Percentiles rank a stretch among this genome's conserved stretches.
phyloP scores from a whole-genome alignment of 1,284 basidiomycete species.

The Heterobasidion parviporum region DNA sequence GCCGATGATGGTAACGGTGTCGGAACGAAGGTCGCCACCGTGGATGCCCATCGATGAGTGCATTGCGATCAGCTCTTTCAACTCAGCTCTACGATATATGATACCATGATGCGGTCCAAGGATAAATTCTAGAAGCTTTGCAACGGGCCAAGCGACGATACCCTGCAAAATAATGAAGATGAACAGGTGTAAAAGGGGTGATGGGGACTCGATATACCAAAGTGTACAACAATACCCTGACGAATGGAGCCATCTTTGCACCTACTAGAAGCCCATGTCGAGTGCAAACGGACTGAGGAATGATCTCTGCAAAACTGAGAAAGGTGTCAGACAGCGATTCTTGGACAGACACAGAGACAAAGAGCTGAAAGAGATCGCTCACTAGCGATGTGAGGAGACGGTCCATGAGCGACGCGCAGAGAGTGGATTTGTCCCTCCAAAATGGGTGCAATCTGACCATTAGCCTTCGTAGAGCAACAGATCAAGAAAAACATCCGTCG shows the following conservation, averaged over 20 bases:
- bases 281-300: slow-evolving; percentile 86
- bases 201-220: slow-evolving; percentile 37
- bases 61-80: slow-evolving; percentile 69
- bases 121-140: slow-evolving; percentile 56
- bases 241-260: slow-evolving; percentile 81
- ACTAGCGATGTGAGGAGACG: no score
- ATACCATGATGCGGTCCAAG: slow-evolving; percentile 60
- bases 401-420: no score
- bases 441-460: no score
- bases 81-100: slow-evolving; percentile 48
- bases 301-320: slow-evolving; percentile 80
- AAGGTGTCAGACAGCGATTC: neutral
- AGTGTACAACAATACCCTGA: slow-evolving; percentile 59
- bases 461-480: no score
- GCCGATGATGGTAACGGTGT: slow-evolving; percentile 72
- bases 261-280: slow-evolving; percentile 89
- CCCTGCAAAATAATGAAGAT: slow-evolving; percentile 32
- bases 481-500: no score
- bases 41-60: slow-evolving; percentile 49
- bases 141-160: slow-evolving; percentile 76
- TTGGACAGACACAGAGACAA: no score
- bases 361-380: no score
- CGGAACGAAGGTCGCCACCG: slow-evolving; percentile 62
- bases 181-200: neutral
- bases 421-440: no score